A percentile compares a stretch with the other conserved stretches of the same genome.
Evolutionary conservation across 129 eudicot species (phyloP).

Genomic region (Erigeron canadensis): DNA sequence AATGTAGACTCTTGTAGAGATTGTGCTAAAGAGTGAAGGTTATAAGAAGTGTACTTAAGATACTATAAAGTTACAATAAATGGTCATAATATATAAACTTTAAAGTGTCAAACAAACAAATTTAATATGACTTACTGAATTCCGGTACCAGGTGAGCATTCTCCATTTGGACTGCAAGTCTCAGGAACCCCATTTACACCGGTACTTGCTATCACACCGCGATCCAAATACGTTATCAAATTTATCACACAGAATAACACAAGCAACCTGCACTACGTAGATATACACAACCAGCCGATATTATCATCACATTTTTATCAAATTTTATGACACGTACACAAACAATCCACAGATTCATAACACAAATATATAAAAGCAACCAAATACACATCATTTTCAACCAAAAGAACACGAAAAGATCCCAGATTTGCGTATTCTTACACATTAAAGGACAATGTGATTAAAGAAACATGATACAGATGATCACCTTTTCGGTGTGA

Average conservation of each 20-base stretch:
- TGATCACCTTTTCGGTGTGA: slow-evolving; percentile 34
- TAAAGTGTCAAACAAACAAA: neutral
- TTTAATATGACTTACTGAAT: slow-evolving; percentile 64
- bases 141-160: slow-evolving; percentile 75
- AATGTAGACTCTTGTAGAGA: too few relatives aligned
- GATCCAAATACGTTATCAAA: slow-evolving; percentile 71
- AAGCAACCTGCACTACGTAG: slow-evolving; percentile 42
- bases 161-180: slow-evolving; percentile 50
- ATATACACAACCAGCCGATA: slow-evolving; percentile 15
- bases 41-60: too few relatives aligned
- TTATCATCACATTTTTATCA: neutral
- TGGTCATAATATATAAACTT: too few relatives aligned
- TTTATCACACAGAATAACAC: slow-evolving; percentile 58
- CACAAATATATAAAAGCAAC: neutral
- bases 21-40: too few relatives aligned
- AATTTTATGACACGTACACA: neutral
- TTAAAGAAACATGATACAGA: neutral
- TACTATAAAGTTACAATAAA: too few relatives aligned
- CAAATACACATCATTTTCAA: neutral
- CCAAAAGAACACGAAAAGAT: neutral
- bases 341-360: neutral
- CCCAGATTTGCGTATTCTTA: slow-evolving; percentile 3
- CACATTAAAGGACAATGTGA: slow-evolving; percentile 1
- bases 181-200: slow-evolving; percentile 79
- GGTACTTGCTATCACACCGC: slow-evolving; percentile 83